These are phyloP conservation scores for Lactarius vividus DNA, from an alignment of 768 basidiomycete genomes.

Conservation along the genomic window DNA sequence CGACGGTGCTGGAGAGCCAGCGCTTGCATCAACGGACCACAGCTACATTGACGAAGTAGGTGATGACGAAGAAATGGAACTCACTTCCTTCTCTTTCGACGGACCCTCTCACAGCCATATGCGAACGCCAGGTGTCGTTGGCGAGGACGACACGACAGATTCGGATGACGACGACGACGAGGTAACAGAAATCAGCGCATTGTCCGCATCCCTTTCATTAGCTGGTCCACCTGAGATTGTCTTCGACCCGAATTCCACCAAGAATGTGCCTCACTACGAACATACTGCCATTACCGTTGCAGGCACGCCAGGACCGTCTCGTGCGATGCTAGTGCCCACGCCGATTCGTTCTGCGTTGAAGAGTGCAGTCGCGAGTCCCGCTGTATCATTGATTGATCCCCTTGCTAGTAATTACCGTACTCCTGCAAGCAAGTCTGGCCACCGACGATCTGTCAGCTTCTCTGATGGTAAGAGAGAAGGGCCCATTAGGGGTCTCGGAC, in stretches of 20 bases:
- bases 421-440: conserved; percentile 47
- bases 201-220: conserved; percentile 26
- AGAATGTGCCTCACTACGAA: conserved; percentile 19
- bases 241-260: conserved; percentile 22
- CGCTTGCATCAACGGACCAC: conserved; percentile 22
- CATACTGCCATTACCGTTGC: conserved; percentile 21
- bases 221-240: conserved; percentile 12
- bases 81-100: conserved; percentile 74
- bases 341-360: conserved; percentile 42
- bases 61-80: conserved; percentile 64
- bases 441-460: conserved; percentile 91
- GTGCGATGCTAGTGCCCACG: conserved; percentile 34
- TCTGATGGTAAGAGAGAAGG: conserved; percentile 91
- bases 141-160: conserved; percentile 42
- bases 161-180: conserved; percentile 33
- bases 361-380: conserved; percentile 50
- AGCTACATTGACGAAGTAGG: conserved; percentile 49
- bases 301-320: conserved; percentile 15
- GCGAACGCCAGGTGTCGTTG: conserved; percentile 30
- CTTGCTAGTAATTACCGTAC: conserved; percentile 50
- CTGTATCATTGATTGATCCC: conserved; percentile 54
- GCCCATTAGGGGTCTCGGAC: conserved; percentile 68
- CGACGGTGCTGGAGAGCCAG: conserved; percentile 21
- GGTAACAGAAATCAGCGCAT: conserved; percentile 29
- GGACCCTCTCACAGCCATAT: conserved; percentile 48